Conservation (phyloP, 1,284 basidiomycete species). For the Ceratobasidium theobromae region DNA sequence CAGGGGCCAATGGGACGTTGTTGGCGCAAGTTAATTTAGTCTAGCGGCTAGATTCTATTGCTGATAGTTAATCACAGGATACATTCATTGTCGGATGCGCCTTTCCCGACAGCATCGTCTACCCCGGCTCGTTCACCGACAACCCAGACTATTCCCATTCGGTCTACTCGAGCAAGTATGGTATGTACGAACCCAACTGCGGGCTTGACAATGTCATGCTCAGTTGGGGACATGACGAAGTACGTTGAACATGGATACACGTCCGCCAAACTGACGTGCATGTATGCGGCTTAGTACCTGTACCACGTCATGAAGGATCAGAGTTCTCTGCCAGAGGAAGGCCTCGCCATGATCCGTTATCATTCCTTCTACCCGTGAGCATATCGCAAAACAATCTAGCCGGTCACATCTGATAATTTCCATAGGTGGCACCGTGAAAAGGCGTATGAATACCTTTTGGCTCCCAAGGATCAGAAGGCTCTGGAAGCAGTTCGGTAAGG, state of each 20-base stretch:
- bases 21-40: conserved; percentile 59
- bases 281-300: conserved; percentile 55
- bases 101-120: conserved; percentile 82
- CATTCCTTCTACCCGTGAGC: conserved; percentile 96
- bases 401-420: too few species aligned
- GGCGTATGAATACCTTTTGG: conserved; percentile 77
- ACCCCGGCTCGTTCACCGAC: conserved; percentile 76
- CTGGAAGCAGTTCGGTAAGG: conserved; percentile 60
- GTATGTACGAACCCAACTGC: conserved; percentile 82
- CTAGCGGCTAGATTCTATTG: background rate
- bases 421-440: conserved; percentile 86
- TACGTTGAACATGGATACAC: conserved; percentile 43
- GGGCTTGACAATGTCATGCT: conserved; percentile 90
- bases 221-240: conserved; percentile 89
- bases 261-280: conserved; percentile 14
- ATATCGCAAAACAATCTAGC: too few species aligned
- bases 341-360: conserved; percentile 88
- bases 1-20: conserved; percentile 88
- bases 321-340: conserved; percentile 77
- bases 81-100: conserved; percentile 87
- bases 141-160: conserved; percentile 76
- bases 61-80: conserved; percentile 52
- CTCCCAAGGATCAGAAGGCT: conserved; percentile 53
- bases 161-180: conserved; percentile 76
- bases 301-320: conserved; percentile 78